These are phyloP conservation scores for Gracilaria gracilis DNA, from an alignment of 23 red algal species.

Conservation along the genomic window DNA sequence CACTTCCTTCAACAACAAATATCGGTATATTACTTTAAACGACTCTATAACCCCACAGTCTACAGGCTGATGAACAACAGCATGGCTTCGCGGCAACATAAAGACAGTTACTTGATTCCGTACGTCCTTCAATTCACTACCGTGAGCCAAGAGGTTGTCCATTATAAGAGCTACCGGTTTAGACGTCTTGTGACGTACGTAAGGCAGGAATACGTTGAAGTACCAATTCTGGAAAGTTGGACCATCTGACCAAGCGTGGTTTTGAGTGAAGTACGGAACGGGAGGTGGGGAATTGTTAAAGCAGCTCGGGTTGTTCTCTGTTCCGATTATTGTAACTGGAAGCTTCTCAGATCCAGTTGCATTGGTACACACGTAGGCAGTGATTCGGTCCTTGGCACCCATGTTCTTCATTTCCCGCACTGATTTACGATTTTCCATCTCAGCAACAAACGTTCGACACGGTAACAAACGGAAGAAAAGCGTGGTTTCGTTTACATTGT, in stretches of 20 bases:
- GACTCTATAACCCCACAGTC: conserved; percentile 27
- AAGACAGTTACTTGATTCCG: conserved; percentile 18
- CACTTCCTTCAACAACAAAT: conserved; percentile 29
- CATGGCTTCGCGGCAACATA: not conserved
- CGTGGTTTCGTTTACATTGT: conserved; percentile 37
- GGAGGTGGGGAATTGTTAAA: conserved; percentile 30
- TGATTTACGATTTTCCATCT: not conserved
- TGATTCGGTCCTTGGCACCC: conserved; percentile 25
- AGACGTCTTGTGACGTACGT: conserved; percentile 22
- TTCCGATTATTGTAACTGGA: conserved; percentile 20
- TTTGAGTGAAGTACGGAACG: conserved; percentile 25
- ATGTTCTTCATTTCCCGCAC: conserved; percentile 17
- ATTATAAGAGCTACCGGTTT: conserved; percentile 28
- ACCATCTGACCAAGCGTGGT: conserved; percentile 23
- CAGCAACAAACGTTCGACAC: conserved; percentile 9
- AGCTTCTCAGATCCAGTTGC: conserved; percentile 37
- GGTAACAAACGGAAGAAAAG: conserved; percentile 40
- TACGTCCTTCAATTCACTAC: not conserved
- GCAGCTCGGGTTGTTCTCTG: conserved; percentile 10
- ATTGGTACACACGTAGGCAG: conserved; percentile 28
- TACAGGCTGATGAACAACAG: conserved; percentile 15
- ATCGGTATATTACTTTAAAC: conserved; percentile 28
- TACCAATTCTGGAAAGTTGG: conserved; percentile 23
- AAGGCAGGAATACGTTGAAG: conserved; percentile 17
- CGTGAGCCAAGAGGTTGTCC: conserved; percentile 11